phyloP scores from a whole-genome alignment of 2,329 filamentous ascomycete genomes.

The Cladosporium sp. region DNA sequence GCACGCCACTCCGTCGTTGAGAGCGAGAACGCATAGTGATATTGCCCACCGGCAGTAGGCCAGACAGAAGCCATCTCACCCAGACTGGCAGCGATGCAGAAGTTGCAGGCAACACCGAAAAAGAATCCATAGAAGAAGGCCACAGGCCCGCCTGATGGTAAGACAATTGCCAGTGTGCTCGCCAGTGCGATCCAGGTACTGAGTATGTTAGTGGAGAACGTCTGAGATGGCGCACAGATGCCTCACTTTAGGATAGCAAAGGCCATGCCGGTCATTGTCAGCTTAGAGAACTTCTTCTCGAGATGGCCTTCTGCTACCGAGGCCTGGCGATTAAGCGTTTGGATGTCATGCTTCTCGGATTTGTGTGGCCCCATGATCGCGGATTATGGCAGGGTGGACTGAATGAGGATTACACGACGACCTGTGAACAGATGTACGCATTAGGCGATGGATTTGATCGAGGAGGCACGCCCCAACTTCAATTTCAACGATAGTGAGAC shows the following conservation, averaged over 20 bases:
- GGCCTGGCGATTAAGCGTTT: neutral
- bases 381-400: too few relatives aligned
- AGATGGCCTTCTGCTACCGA: slow-evolving; percentile 24
- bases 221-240: neutral
- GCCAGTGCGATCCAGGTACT: slow-evolving; percentile 52
- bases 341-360: neutral
- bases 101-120: slow-evolving; percentile 55
- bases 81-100: slow-evolving; percentile 61
- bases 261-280: slow-evolving; percentile 55
- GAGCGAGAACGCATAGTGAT: slow-evolving; percentile 46
- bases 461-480: too few relatives aligned
- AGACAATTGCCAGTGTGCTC: slow-evolving; percentile 50
- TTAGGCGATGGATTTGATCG: too few relatives aligned
- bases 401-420: too few relatives aligned
- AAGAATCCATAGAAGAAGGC: slow-evolving; percentile 64
- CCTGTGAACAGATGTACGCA: too few relatives aligned
- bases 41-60: slow-evolving; percentile 53
- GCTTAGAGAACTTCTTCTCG: slow-evolving; percentile 50
- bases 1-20: neutral
- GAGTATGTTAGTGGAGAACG: neutral
- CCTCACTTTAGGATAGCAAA: slow-evolving; percentile 54
- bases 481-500: too few relatives aligned
- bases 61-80: slow-evolving; percentile 67
- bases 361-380: neutral
- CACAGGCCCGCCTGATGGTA: slow-evolving; percentile 64